phyloP scores from a whole-genome alignment of 78 protist genomes.

The Dictyostelium firmibasis region DNA sequence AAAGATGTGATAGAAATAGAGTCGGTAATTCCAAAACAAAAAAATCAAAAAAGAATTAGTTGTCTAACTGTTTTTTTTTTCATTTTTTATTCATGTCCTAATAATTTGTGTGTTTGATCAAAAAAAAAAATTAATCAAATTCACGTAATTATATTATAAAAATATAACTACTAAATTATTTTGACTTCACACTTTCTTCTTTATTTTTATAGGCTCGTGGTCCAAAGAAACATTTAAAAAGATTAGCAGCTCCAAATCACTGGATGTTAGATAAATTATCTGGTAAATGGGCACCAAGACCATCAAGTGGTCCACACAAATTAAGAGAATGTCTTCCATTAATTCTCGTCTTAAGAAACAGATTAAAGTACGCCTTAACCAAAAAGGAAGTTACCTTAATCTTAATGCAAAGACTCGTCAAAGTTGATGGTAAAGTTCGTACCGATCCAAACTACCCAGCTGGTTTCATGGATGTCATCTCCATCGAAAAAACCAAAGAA shows the following conservation, averaged over 20 bases:
- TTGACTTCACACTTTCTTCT: background rate
- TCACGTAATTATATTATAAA: background rate
- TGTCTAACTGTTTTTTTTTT: background rate
- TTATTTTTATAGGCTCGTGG: conserved; percentile 90
- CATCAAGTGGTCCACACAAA: conserved; percentile 99
- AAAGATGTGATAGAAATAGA: background rate
- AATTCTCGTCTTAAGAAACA: conserved; percentile 96
- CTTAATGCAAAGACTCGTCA: conserved; percentile 93
- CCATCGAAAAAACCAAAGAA: conserved; percentile 97
- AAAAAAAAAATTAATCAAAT: background rate
- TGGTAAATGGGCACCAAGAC: conserved; percentile 97
- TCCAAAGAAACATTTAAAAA: conserved; percentile 98
- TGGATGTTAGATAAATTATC: conserved; percentile 99
- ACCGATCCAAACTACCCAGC: conserved; percentile 98
- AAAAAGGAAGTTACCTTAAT: conserved; percentile 95
- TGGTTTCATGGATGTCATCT: conserved; percentile 99
- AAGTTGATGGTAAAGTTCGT: conserved; percentile 98
- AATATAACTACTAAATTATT: background rate
- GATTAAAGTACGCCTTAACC: conserved; percentile 99
- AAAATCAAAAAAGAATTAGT: background rate
- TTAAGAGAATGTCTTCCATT: conserved; percentile 99
- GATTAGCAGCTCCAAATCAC: conserved; percentile 98
- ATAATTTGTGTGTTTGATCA: conserved; percentile 9
- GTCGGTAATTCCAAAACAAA: conserved; percentile 3
- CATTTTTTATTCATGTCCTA: conserved; percentile 10